Evolutionary conservation across 139 green algal species (phyloP).

Genomic region (Ulvella scutata): DNA sequence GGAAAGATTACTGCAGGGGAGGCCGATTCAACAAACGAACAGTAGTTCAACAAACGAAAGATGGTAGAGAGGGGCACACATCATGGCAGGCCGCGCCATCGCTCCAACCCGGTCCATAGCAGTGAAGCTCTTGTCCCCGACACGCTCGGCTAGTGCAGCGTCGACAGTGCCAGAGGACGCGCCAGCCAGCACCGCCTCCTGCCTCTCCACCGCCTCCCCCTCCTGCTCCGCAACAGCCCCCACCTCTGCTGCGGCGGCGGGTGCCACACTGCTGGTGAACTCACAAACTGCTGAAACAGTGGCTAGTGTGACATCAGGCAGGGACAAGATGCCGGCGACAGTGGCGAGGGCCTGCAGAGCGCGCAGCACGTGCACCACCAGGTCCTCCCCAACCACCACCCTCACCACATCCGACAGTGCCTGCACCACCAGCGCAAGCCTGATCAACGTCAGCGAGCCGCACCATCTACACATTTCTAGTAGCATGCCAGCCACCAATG

Average conservation of each 20-base stretch:
- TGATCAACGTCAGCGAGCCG: too few species aligned
- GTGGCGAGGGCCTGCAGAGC: constrained; percentile 1
- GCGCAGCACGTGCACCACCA: not conserved
- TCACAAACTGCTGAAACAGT: not conserved
- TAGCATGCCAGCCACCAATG: too few species aligned
- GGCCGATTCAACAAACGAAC: too few species aligned
- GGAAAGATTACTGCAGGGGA: too few species aligned
- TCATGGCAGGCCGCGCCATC: too few species aligned
- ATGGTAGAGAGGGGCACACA: too few species aligned
- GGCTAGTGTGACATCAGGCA: not conserved
- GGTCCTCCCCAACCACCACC: not conserved
- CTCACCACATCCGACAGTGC: not conserved
- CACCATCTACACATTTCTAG: too few species aligned
- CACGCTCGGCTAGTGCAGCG: too few species aligned
- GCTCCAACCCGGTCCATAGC: too few species aligned
- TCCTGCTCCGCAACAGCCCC: not conserved
- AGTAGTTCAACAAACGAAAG: too few species aligned
- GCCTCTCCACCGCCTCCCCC: not conserved
- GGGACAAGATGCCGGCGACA: not conserved
- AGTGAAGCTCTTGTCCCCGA: too few species aligned
- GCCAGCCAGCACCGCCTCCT: not conserved
- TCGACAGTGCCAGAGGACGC: not conserved
- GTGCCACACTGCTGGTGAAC: not conserved
- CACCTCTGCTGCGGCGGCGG: not conserved
- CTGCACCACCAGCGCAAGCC: too few species aligned